Conservation (phyloP, 225 moss, liverwort and hornwort species). For the Physcomitrium patens region DNA sequence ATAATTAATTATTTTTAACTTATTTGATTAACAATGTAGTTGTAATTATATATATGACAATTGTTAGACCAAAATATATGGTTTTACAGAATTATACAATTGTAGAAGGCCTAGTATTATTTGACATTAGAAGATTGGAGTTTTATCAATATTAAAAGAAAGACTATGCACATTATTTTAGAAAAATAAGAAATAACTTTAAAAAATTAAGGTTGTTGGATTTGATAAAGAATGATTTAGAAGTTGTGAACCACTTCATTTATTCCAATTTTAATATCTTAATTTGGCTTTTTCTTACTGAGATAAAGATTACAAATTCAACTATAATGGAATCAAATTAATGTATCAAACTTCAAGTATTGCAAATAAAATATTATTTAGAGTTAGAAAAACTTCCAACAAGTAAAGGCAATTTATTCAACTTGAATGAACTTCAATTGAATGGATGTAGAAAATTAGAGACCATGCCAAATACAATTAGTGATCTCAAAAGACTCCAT, state of each 20-base stretch:
- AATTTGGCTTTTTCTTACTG: neutral
- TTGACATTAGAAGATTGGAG: neutral
- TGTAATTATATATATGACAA: too few relatives aligned
- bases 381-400: neutral
- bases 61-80: neutral
- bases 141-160: too few relatives aligned
- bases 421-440: neutral
- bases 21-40: neutral
- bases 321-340: neutral
- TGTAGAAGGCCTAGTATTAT: neutral
- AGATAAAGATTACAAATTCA: neutral
- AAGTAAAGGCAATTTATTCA: neutral
- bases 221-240: neutral
- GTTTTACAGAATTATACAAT: neutral
- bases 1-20: too few relatives aligned
- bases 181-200: neutral
- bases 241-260: neutral
- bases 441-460: rapidly evolving
- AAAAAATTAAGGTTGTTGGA: neutral
- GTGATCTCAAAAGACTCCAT: neutral
- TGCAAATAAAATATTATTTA: too few relatives aligned
- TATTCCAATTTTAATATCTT: neutral
- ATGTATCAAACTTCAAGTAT: neutral
- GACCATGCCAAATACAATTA: neutral
- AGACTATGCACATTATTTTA: rapidly evolving